Base-by-base conservation (phyloP, 345 rosid species). In the Camelina neglecta region DNA sequence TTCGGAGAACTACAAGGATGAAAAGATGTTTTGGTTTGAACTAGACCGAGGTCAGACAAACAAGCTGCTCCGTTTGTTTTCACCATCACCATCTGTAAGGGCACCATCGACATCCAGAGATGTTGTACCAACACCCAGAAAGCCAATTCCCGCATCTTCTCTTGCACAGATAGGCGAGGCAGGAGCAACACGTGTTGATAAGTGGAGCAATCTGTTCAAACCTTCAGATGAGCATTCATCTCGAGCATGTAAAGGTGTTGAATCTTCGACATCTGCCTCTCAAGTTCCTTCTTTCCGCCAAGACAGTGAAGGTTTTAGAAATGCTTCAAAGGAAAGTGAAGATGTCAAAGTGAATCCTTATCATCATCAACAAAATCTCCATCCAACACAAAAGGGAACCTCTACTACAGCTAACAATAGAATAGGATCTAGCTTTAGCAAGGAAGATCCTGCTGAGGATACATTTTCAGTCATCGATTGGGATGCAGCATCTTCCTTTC, bases 1-100 rank as follows among this genome's bases (percentile, higher is more conserved):
- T 75, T 60, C 78, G 7, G 73, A 75, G 18, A 88, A 89, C 58
- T 89, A 89, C 77, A 67, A 55, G 66, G 75, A 59, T 16, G 68
- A 57, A 3, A 79, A 50, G 41, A 71, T 64, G 18, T 85, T 89
- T 56, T 85, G 83, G 88, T 89, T 86, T 76, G 93, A 86, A 65
- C 79, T 89, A 23, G 89, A 89, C 63, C 62, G 64, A 35, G 50
- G 18, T 18, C 93, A 89, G 74, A 85, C 89, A 45, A 72, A 73
- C 47, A 83, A 83, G 70, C 75, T 89, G 75, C 74, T 85, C 55
- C 64, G 79, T 57, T 5, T 83, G 81, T 86, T 86, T 83, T 75
- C 79, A 58, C 79, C 86, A 65, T 80, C 67, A 0, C 79, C 73
- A 31, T 23, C 71, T 60, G 63, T 11, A 24, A 66, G 38, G 70